Conservation (phyloP, 345 rosid species). For the Adansonia digitata region DNA sequence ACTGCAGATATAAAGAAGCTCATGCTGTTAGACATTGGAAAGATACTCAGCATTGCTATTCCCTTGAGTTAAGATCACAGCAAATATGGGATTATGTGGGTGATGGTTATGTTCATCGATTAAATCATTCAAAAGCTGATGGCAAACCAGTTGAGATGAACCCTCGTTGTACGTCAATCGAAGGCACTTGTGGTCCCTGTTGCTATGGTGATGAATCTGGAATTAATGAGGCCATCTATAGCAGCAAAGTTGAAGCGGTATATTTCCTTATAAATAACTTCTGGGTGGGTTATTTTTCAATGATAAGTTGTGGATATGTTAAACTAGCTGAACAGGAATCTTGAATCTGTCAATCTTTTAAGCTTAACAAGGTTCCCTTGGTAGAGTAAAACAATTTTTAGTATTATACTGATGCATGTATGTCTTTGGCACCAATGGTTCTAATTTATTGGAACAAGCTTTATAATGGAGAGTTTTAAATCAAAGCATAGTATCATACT, state of each 20-base stretch:
- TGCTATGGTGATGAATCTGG: conserved; percentile 76
- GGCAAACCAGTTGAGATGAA: conserved; percentile 63
- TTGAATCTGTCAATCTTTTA: not conserved
- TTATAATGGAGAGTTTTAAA: not conserved
- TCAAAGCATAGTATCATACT: not conserved
- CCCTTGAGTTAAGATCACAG: conserved; percentile 80
- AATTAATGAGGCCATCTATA: conserved; percentile 63
- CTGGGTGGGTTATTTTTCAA: not conserved
- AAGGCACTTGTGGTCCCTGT: conserved; percentile 62
- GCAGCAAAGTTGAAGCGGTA: conserved; percentile 94
- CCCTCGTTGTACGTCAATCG: conserved; percentile 46
- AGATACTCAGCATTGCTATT: conserved; percentile 83
- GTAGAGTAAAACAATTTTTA: not conserved
- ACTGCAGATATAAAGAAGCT: conserved; percentile 82
- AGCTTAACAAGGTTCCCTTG: not conserved
- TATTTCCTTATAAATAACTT: conserved; percentile 15
- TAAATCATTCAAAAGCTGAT: conserved; percentile 86
- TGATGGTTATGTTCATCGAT: conserved; percentile 84
- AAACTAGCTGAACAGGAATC: not conserved
- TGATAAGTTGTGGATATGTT: not conserved
- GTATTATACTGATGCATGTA: not conserved
- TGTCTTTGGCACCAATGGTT: not conserved
- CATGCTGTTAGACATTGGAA: conserved; percentile 91
- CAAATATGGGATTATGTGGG: conserved; percentile 99
- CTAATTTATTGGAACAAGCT: not conserved